These are phyloP conservation scores for Claviceps paspali DNA, from an alignment of 2,329 filamentous ascomycete genomes.

Conservation along the genomic window DNA sequence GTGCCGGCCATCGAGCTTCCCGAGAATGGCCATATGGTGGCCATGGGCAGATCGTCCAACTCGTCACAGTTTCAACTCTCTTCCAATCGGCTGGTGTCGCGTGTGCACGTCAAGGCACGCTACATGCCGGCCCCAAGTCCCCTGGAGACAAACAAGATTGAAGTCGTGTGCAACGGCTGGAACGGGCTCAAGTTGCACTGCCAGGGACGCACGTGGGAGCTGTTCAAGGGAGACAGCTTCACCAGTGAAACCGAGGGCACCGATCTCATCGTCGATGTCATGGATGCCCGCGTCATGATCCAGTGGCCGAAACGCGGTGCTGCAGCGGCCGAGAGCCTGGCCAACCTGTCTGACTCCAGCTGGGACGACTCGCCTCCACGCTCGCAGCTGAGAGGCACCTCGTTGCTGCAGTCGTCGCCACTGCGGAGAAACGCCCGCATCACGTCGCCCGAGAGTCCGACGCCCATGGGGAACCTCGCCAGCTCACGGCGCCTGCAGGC, in stretches of 20 bases:
- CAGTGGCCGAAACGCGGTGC: conserved; percentile 59
- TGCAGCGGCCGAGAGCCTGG: conserved; percentile 23
- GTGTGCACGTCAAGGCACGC: conserved; percentile 78
- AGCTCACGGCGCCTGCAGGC: conserved; percentile 30
- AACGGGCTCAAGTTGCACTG: conserved; percentile 91
- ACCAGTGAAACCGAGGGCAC: conserved; percentile 74
- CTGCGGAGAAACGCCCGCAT: conserved; percentile 42
- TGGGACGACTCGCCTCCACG: conserved; percentile 50
- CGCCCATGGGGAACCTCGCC: conserved; percentile 25
- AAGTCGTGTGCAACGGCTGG: conserved; percentile 88
- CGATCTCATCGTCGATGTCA: conserved; percentile 91
- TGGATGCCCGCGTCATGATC: conserved; percentile 78
- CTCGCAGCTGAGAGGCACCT: conserved; percentile 15
- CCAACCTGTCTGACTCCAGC: conserved; percentile 47
- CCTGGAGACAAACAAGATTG: conserved; percentile 61
- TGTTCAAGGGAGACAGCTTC: conserved; percentile 79
- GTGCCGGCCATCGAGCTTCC: conserved; percentile 73
- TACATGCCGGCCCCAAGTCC: conserved; percentile 57
- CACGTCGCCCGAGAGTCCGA: conserved; percentile 59
- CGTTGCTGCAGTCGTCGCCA: conserved; percentile 43
- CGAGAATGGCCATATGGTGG: conserved; percentile 63
- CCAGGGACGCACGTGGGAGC: conserved; percentile 71
- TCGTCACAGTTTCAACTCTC: conserved; percentile 93
- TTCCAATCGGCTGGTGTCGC: conserved; percentile 80
- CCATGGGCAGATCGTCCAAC: conserved; percentile 87